Base-by-base conservation (phyloP, 305 asterid genomes). In the Petunia hybrid region DNA sequence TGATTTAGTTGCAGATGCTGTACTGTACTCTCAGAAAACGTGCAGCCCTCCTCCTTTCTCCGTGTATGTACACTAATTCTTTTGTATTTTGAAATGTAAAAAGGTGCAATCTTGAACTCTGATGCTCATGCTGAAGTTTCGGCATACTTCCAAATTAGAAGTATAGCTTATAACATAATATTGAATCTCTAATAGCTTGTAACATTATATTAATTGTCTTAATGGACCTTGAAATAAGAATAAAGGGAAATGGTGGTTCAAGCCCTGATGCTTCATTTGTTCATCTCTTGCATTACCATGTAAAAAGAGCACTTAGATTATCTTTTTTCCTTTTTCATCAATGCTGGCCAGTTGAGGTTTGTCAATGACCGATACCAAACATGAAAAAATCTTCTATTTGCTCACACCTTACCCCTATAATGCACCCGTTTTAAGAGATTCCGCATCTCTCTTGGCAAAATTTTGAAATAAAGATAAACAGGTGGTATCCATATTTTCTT, bases 1-100 rank as follows among this genome's bases (percentile, higher is more conserved):
- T 61, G 70, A 77, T 77, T 5, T 41, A 45, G 80, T 31, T 6
- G 80, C 56, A 59, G 57, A 77, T 59, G 70, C 55, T 41, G 53
- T n/a, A 40, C 80, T 6, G 0, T 8, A 76, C 80, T 16, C 56
- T 77, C 71, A 42, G 68, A 5, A 31, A 76, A 22, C 71, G 5
- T 63, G 13, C 40, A 16, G 13, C n/a, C 31, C 68, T 61, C 64
- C 64, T 22, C 42, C 10, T 77, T 71, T 4, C 80, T 42, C 81
- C 1, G 2, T 7, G 56, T 61, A 61, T 16, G 71, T 71, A 71
- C 57, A 41, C 40, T 2, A 77, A 77, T 61, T 77, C 69, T 77
- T 77, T 12, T 39, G 71, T 60, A 60, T 22, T 57, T 31, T 65
- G 71, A 46, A 60, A 10, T 77, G 80, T 22, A 77, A 60, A 77